phyloP scores from a whole-genome alignment of 2,329 filamentous ascomycete genomes.

The Passalora sequoiae region DNA sequence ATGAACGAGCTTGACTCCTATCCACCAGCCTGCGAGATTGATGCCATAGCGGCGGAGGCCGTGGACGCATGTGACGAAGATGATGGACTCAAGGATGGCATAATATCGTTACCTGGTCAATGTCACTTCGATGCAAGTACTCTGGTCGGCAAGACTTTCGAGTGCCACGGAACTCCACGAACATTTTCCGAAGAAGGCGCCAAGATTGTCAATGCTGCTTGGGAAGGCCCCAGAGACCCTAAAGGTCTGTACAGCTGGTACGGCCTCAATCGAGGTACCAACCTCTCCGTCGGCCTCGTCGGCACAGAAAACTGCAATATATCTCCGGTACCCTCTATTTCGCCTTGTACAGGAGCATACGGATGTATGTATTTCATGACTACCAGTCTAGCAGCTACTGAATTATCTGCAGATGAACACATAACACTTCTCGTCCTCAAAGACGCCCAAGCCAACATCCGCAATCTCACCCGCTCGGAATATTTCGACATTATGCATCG shows the following conservation, averaged over 20 bases:
- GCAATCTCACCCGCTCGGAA: constrained; percentile 30
- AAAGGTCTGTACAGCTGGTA: constrained; percentile 31
- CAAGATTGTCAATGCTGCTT: constrained; percentile 29
- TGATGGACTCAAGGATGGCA: constrained; percentile 31
- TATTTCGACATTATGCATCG: constrained; percentile 20
- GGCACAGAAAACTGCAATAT: constrained; percentile 28
- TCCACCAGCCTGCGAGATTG: constrained; percentile 30
- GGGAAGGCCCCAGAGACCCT: constrained; percentile 30
- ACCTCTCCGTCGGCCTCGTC: constrained; percentile 21
- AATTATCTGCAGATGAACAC: constrained; percentile 25
- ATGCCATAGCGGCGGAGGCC: constrained; percentile 30
- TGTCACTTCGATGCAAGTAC: constrained; percentile 28
- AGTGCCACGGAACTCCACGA: constrained; percentile 14
- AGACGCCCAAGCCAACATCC: constrained; percentile 31
- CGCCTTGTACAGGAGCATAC: constrained; percentile 1
- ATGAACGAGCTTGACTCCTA: constrained; percentile 25
- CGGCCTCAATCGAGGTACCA: constrained; percentile 20
- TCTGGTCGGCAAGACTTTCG: constrained; percentile 39
- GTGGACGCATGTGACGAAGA: constrained; percentile 33
- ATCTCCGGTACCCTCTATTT: neutral
- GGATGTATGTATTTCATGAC: neutral
- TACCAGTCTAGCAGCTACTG: neutral
- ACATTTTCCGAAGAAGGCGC: constrained; percentile 28
- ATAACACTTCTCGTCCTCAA: constrained; percentile 34
- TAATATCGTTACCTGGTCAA: constrained; percentile 21